Conservation (phyloP, 2,329 filamentous ascomycete species). For the Ophiostoma ulmi region DNA sequence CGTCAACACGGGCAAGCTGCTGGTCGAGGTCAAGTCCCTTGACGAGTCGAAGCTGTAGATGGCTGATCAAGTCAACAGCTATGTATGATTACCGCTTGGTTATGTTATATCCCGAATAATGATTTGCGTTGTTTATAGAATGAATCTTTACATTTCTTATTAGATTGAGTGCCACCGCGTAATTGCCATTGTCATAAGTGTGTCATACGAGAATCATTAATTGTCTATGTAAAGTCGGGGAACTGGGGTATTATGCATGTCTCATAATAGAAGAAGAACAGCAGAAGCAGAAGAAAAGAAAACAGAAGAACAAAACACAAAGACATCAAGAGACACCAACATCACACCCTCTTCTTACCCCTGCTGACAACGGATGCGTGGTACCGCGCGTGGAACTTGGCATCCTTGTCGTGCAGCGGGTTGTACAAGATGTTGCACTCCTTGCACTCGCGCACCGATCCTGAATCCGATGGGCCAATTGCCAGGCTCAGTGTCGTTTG, state of each 20-base stretch:
- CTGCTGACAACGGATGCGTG: slow-evolving; percentile 31
- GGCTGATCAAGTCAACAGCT: not conserved
- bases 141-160: not conserved
- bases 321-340: not conserved
- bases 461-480: slow-evolving; percentile 30
- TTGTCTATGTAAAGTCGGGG: not conserved
- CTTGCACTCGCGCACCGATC: slow-evolving; percentile 38
- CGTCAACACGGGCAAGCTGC: slow-evolving; percentile 52
- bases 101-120: not conserved
- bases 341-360: not conserved
- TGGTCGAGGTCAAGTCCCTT: slow-evolving; percentile 30
- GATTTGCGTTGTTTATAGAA: slow-evolving; percentile 7
- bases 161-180: no score
- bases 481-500: slow-evolving; percentile 43
- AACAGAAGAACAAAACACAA: not conserved
- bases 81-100: not conserved
- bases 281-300: not conserved
- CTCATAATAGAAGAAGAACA: not conserved
- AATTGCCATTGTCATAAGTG: not conserved
- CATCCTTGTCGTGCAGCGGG: slow-evolving; percentile 41
- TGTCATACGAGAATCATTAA: no score
- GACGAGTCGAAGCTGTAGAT: slow-evolving; percentile 27
- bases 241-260: not conserved
- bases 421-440: slow-evolving; percentile 44
- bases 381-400: slow-evolving; percentile 38